Base-by-base conservation (phyloP, 768 basidiomycete species). In the Ramaria rubella region DNA sequence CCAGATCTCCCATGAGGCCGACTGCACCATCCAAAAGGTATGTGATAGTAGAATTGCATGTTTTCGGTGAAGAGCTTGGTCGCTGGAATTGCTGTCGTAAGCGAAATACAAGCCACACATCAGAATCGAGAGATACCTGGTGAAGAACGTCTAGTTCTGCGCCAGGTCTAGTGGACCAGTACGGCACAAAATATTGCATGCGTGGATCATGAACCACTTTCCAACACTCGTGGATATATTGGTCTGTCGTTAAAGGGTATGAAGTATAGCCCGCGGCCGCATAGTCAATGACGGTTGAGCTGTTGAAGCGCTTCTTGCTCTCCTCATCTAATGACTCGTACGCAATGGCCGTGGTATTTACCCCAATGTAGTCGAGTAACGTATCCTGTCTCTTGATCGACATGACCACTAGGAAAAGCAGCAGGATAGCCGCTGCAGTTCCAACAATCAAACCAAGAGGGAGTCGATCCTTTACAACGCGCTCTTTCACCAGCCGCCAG, bases 11-110 rank as follows among this genome's bases (percentile, higher is more conserved):
- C 21, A 78, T 65, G n/a, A 88, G 69, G 29, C 85, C 86, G 12
- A 83, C 81, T 49, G 76, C 69, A 2, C 85, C 85, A 62, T 83
- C 83, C 48, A 87, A 69, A 78, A 85, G 76, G 63, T 88, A 88
- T 2, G 85, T 87, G 60, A 87, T 79, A 0, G 82, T 83, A 58
- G 77, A 82, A n/a, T 66, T 70, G 68, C 86, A 87, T 46, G 55
- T 15, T 61, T 64, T 4, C 26, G 52, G 30, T 3, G 43, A 34
- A 14, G 55, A 21, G 4, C 36, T 60, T 57, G 31, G 61, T 66
- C 46, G 67, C 68, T 8, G 46, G 23, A 64, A 63, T 27, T 14
- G 23, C 49, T 66, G 62, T 29, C 61, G 40, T 12, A 63, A 54
- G n/a, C 60, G 60, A 48, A 65, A 57, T 55, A 67, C 64, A 38